phyloP scores from a whole-genome alignment of 768 basidiomycete genomes.

The Pleurotus eryngii region DNA sequence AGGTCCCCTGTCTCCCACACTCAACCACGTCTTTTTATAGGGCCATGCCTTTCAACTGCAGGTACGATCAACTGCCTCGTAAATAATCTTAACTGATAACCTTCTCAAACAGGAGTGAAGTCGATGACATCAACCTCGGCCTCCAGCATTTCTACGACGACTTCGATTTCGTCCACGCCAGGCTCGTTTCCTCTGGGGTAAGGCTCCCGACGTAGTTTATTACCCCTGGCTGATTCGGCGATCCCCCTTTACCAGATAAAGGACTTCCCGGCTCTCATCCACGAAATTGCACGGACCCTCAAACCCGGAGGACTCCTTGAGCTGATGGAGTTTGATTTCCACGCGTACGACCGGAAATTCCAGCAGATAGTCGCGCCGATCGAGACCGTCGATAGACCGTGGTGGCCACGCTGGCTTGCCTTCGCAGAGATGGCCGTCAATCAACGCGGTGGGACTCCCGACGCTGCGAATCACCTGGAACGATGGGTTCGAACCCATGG shows the following conservation, averaged over 20 bases:
- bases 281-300: constrained; percentile 64
- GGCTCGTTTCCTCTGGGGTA: constrained; percentile 72
- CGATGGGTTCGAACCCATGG: constrained; percentile 54
- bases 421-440: constrained; percentile 50
- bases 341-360: constrained; percentile 52
- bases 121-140: constrained; percentile 83
- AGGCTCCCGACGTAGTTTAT: constrained; percentile 23
- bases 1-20: not conserved
- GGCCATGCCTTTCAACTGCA: constrained; percentile 66
- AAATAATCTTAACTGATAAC: too few relatives aligned
- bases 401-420: constrained; percentile 62
- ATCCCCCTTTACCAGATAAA: constrained; percentile 46
- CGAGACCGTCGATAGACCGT: constrained; percentile 45
- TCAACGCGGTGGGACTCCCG: constrained; percentile 56
- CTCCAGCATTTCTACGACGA: constrained; percentile 78
- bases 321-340: constrained; percentile 68
- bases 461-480: constrained; percentile 55
- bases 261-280: constrained; percentile 59
- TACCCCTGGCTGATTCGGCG: constrained; percentile 9
- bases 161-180: constrained; percentile 74
- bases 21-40: constrained; percentile 27
- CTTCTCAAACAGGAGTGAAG: constrained; percentile 56
- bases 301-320: constrained; percentile 69
- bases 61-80: constrained; percentile 32
- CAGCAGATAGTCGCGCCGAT: constrained; percentile 39